Conservation (phyloP, 169 alveolate species). For the Plasmodium knowlesi region DNA sequence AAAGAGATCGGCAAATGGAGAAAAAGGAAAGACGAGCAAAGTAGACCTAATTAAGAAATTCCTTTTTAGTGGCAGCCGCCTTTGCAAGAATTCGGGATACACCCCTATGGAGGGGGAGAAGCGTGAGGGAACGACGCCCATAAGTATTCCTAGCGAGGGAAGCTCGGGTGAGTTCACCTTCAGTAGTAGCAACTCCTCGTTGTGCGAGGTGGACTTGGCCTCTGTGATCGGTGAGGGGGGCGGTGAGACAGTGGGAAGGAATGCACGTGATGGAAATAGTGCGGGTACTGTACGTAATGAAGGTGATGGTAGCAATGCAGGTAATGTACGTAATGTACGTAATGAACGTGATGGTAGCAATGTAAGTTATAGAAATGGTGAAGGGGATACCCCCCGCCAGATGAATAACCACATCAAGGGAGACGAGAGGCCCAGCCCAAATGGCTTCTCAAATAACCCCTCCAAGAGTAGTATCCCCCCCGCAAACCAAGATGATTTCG, state of each 20-base stretch:
- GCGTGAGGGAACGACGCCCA: neutral
- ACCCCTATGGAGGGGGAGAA: neutral
- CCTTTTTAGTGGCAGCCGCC: neutral
- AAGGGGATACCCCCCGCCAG: neutral
- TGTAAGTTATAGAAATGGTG: neutral
- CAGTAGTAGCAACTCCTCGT: neutral
- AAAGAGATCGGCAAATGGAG: neutral
- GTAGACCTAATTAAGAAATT: slow-evolving; percentile 5
- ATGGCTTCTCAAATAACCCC: neutral
- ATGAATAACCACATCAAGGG: neutral
- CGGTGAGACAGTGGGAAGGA: neutral
- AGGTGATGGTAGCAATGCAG: too few relatives aligned
- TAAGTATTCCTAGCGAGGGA: neutral
- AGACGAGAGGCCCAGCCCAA: neutral
- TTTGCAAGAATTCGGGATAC: neutral
- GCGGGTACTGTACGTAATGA: too few relatives aligned
- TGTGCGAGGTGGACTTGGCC: slow-evolving; percentile 1
- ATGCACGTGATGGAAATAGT: too few relatives aligned
- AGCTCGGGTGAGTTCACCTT: neutral
- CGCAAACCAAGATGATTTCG: neutral
- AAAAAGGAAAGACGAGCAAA: slow-evolving; percentile 2
- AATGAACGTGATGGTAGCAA: too few relatives aligned
- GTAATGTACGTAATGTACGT: too few relatives aligned
- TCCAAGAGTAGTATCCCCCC: neutral
- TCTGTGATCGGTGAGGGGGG: neutral